A percentile compares a stretch with the other conserved stretches of the same genome.
Conservation (phyloP, 345 rosid genomes). For the Gossypium thurberi region DNA sequence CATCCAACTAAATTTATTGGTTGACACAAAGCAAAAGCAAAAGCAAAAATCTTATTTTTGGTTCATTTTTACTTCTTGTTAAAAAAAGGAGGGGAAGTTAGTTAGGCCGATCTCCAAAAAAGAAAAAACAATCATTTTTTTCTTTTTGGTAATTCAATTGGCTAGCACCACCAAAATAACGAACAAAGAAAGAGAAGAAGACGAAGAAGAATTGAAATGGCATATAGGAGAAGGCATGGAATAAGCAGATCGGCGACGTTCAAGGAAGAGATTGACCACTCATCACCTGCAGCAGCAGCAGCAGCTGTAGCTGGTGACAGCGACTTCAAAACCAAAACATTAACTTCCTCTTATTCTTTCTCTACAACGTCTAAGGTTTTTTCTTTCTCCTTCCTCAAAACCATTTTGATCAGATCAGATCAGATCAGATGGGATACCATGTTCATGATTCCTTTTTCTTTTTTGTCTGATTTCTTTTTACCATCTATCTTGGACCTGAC, state of each 20-base stretch:
- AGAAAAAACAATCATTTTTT: too few relatives aligned
- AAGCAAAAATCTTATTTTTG: not conserved
- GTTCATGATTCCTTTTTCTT: not conserved
- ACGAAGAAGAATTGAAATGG: conserved; percentile 37
- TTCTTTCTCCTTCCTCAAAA: not conserved
- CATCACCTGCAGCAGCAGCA: conserved; percentile 14
- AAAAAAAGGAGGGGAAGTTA: conserved; percentile 15
- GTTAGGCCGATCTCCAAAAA: not conserved
- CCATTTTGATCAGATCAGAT: not conserved
- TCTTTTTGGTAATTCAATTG: not conserved
- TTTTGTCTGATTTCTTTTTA: not conserved
- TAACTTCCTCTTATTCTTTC: conserved; percentile 29
- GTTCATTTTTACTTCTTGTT: not conserved
- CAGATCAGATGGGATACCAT: not conserved
- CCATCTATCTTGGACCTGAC: not conserved
- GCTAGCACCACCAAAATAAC: not conserved
- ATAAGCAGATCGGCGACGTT: conserved; percentile 65
- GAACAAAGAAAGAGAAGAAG: not conserved
- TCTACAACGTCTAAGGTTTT: conserved; percentile 53
- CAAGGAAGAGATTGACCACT: conserved; percentile 56
- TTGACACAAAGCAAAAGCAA: not conserved
- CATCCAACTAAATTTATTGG: not conserved
- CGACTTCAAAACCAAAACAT: conserved; percentile 5
- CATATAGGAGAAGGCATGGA: conserved; percentile 90
- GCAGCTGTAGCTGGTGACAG: not conserved